Evolutionary conservation across 2,329 filamentous ascomycete species (phyloP).

Genomic region (Zarea fungicola): DNA sequence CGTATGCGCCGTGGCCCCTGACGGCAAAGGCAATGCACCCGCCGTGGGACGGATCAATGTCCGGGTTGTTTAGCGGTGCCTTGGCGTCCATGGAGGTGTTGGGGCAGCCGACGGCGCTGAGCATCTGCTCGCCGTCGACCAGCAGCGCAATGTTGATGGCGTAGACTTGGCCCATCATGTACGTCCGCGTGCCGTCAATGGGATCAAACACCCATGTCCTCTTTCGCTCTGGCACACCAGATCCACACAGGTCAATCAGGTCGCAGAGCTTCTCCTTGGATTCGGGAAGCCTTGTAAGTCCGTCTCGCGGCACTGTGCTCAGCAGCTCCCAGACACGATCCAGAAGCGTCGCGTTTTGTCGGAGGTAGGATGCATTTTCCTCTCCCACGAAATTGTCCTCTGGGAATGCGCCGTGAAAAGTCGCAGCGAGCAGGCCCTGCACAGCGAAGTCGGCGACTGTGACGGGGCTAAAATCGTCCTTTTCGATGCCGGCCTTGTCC

Average conservation of each 20-base stretch:
- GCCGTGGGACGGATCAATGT: conserved; percentile 36
- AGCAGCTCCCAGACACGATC: conserved; percentile 45
- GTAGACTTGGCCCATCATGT: conserved; percentile 48
- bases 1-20: conserved; percentile 42
- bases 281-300: conserved; percentile 26
- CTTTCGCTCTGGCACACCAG: conserved; percentile 29
- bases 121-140: conserved; percentile 42
- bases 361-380: conserved; percentile 45
- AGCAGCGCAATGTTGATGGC: conserved; percentile 53
- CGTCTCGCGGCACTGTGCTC: conserved; percentile 20
- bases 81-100: conserved; percentile 36
- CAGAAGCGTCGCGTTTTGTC: conserved; percentile 36
- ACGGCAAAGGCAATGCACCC: conserved; percentile 50
- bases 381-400: conserved; percentile 50
- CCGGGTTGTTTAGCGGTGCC: conserved; percentile 37
- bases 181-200: conserved; percentile 56
- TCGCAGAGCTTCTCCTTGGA: conserved; percentile 44
- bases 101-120: conserved; percentile 46
- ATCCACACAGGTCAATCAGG: conserved; percentile 48
- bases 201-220: conserved; percentile 56
- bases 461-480: conserved; percentile 52
- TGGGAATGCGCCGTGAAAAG: conserved; percentile 46
- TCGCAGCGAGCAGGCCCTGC: conserved; percentile 49
- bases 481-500: conserved; percentile 47
- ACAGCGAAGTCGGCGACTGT: conserved; percentile 57